Evolutionary conservation across 371 early-diverging fungal species (phyloP).

Genomic region (Lichtheimia hyalospora): DNA sequence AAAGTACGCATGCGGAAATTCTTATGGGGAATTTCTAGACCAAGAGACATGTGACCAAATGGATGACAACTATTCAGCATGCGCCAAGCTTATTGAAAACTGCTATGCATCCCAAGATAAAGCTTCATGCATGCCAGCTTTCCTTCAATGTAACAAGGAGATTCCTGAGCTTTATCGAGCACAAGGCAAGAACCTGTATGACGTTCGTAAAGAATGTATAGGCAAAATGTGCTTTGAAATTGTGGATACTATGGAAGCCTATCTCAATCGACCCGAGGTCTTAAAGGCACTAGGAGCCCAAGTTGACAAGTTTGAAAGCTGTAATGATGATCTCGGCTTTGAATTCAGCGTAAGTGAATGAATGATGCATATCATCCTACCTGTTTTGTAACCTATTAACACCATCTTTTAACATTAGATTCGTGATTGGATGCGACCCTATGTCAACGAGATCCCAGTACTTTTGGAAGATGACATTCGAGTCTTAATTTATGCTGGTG

Average conservation of each 20-base stretch:
- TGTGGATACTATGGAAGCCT: slow-evolving; percentile 73
- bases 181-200: slow-evolving; percentile 78
- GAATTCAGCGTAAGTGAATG: slow-evolving; percentile 73
- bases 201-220: slow-evolving; percentile 73
- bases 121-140: slow-evolving; percentile 77
- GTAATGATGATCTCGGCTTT: slow-evolving; percentile 81
- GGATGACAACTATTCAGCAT: slow-evolving; percentile 72
- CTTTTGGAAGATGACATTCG: slow-evolving; percentile 79
- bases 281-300: slow-evolving; percentile 58
- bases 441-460: slow-evolving; percentile 69
- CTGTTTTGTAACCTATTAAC: too few relatives aligned
- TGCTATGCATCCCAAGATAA: slow-evolving; percentile 82
- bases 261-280: slow-evolving; percentile 77
- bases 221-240: slow-evolving; percentile 72
- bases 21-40: slow-evolving; percentile 76
- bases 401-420: slow-evolving; percentile 20
- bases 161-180: slow-evolving; percentile 60
- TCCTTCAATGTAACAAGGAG: slow-evolving; percentile 83
- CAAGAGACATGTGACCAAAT: slow-evolving; percentile 69
- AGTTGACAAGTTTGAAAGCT: slow-evolving; percentile 54
- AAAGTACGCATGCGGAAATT: slow-evolving; percentile 81
- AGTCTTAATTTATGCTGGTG: slow-evolving; percentile 89
- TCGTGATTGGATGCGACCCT: slow-evolving; percentile 93
- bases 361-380: too few relatives aligned
- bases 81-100: slow-evolving; percentile 74